Evolutionary conservation across 768 basidiomycete species (phyloP), one percentile per base, ranked within the genome.

Genomic region (Mycena filopes): DNA sequence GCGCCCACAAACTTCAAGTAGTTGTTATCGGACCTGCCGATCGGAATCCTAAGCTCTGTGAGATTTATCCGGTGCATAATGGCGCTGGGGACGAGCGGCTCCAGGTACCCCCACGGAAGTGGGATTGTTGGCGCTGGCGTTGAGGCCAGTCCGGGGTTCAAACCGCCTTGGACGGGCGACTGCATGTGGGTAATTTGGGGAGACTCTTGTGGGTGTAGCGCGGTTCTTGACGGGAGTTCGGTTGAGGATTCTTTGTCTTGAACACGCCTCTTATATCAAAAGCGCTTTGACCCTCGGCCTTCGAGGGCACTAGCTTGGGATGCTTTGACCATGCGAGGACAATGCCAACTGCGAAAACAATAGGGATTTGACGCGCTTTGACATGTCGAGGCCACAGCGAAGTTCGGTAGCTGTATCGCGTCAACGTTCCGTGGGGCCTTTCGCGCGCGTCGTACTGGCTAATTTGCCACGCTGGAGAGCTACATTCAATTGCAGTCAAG

Each of bases 41-140:
- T 38, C 2, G 23, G 15, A 33, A 67, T 38, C 4, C 29, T 23
- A 0, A 1, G 21, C 1, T 50, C 48, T 25, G 20, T 28, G 5
- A 67, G 43, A 43, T 43, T n/a, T 16, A 67, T n/a, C 46, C 45
- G 56, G 15, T 20, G 23, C 12, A 63, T 43, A 16, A 36, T 2
- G 18, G 50, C 20, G 23, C 28, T 42, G 2, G 55, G 43, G 12
- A 43, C 33, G 46, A 60, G 42, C 11, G 66, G 66, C n/a, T 59
- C 54, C 1, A 67, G 66, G 41, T 60, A 55, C 3, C 55, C 66
- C 56, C 56, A 67, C 8, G n/a, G n/a, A n/a, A n/a, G n/a, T n/a
- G n/a, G n/a, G n/a, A 63, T 25, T 9, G 1, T 23, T 13, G 23
- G 10, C n/a, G 42, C 23, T 21, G 45, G 20, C 4, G 20, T 54